Percentiles rank a stretch among this genome's conserved stretches.
Conservation (phyloP, 2,329 filamentous ascomycete genomes). For the Colletotrichum sp. region DNA sequence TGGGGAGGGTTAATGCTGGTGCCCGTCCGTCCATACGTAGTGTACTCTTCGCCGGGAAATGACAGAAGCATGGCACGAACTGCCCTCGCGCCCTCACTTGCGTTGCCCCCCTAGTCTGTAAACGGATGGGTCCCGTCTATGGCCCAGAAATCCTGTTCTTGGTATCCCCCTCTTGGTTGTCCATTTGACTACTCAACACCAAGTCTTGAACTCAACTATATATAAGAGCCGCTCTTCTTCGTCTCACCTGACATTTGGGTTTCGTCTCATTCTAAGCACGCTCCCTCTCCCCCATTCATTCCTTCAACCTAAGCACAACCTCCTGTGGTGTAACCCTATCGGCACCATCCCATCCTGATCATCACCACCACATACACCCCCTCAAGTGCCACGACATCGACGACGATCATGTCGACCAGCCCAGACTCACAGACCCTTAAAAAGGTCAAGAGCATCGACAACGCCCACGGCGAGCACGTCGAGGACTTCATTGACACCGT, state of each 20-base stretch:
- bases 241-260: not conserved
- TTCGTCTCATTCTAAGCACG: constrained; percentile 2
- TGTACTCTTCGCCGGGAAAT: not conserved
- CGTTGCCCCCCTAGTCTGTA: not conserved
- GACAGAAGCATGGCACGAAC: not conserved
- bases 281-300: not conserved
- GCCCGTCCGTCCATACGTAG: not conserved
- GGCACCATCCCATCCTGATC: not conserved
- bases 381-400: not conserved
- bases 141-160: constrained; percentile 5
- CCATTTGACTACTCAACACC: not conserved
- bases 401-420: not conserved
- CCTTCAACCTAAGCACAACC: not conserved
- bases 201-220: not conserved
- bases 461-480: constrained; percentile 4
- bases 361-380: not conserved
- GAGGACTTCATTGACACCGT: constrained; percentile 12
- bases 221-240: not conserved
- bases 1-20: not conserved
- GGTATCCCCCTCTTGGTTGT: not conserved
- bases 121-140: constrained; percentile 1
- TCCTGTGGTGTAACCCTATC: not conserved
- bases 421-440: constrained; percentile 2
- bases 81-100: not conserved
- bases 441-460: constrained; percentile 1